Conservation (phyloP, 2,329 filamentous ascomycete genomes). For the Aspergillus costaricaensis region DNA sequence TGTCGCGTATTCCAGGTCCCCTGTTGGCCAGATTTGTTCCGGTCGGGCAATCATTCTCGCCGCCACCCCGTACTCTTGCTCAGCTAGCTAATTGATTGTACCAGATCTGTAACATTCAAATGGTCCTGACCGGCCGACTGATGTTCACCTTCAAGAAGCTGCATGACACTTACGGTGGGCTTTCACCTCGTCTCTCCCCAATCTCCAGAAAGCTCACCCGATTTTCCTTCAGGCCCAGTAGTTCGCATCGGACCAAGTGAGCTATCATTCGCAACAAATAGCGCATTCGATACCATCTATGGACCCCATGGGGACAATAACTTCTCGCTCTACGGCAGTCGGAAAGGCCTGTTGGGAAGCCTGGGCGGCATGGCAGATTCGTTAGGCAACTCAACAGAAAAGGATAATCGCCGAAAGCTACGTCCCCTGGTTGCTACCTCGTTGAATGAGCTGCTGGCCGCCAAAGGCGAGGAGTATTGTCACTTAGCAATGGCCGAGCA, state of each 20-base stretch:
- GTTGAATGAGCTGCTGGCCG: not conserved
- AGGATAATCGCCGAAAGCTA: not conserved
- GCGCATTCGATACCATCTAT: not conserved
- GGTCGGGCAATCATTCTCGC: not conserved
- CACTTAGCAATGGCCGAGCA: not conserved
- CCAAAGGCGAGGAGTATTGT: not conserved
- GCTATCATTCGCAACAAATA: not conserved
- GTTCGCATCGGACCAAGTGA: not conserved
- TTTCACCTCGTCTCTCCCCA: no score
- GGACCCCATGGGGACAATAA: not conserved
- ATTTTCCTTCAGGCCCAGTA: not conserved
- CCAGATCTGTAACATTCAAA: not conserved
- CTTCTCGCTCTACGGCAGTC: not conserved
- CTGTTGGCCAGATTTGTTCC: not conserved
- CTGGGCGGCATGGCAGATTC: not conserved
- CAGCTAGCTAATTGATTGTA: not conserved
- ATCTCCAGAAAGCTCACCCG: no score
- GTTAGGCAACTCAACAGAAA: not conserved
- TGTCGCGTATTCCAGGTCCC: not conserved
- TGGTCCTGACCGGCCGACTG: not conserved
- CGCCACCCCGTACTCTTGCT: no score
- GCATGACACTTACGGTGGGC: not conserved
- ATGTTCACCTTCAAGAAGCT: not conserved
- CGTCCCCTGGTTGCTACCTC: not conserved
- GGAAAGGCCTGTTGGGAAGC: not conserved